Base-by-base conservation (phyloP, 1,284 basidiomycete genomes). In the Moesziomyces globuligerus region DNA sequence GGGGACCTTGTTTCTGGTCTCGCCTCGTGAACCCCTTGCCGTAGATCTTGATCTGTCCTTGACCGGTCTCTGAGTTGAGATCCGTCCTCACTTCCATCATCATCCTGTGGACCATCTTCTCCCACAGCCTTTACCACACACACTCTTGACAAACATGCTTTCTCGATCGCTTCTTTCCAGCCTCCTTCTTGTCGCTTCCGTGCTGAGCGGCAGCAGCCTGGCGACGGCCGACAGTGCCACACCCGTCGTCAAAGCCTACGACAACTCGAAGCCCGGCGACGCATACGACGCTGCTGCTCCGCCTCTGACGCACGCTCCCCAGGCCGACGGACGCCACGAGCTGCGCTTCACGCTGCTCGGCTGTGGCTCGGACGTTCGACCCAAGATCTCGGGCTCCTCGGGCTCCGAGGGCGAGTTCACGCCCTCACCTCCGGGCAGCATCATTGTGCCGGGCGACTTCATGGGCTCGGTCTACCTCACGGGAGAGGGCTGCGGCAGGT, bases 341-440 rank as follows among this genome's bases (percentile, higher is more conserved):
- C 49, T 67, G 47, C 56, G 64, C 24, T 67, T 67, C 48, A 46
- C 51, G 21, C 46, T 67, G 0, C 48, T 55, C 23, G 29, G 34
- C 32, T 67, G 64, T 23, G 40, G 56, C 8, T 7, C 48, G 7
- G 7, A 26, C 23, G 40, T 60, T 10, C 53, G 54, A 28, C 64
- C 64, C 56, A 67, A 67, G 41, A 55, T 67, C 40, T 67, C 64
- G 4, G 64, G 64, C 36, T 52, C 45, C 17, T 67, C 64, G 6
- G 44, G 48, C 23, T 51, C 51, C 40, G 9, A 39, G 5, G 53
- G 54, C n/a, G 28, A 43, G 15, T 64, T 41, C 45, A 52, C 48
- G 17, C 48, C 57, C 5, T 51, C 48, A 11, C 48, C 64, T 3
- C 52, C 48, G 2, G 51, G 56, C 5, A 44, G 18, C 41, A 51